Conservation (phyloP, 2,329 filamentous ascomycete genomes). For the Colletotrichum lupini region DNA sequence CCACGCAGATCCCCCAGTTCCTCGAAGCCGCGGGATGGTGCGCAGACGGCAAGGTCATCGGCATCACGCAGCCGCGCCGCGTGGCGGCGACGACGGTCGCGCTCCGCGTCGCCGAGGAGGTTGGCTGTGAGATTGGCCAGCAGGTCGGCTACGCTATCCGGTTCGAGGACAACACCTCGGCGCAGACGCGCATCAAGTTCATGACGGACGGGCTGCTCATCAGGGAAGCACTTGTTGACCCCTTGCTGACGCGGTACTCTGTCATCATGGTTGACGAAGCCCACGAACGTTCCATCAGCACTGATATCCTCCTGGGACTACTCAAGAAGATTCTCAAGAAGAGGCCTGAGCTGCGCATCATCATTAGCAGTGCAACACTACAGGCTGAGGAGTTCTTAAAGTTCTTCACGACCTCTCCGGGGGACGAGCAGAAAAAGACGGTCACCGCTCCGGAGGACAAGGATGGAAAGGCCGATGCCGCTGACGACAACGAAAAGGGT, state of each 20-base stretch:
- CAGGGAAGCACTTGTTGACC: slow-evolving; percentile 92
- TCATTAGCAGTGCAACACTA: slow-evolving; percentile 93
- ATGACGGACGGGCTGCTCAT: slow-evolving; percentile 93
- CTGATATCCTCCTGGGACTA: slow-evolving; percentile 88
- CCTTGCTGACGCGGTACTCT: slow-evolving; percentile 88
- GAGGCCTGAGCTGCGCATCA: slow-evolving; percentile 83
- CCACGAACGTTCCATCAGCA: slow-evolving; percentile 92
- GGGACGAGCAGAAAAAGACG: slow-evolving; percentile 41
- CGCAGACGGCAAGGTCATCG: slow-evolving; percentile 82
- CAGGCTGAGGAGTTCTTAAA: slow-evolving; percentile 87
- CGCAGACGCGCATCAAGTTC: slow-evolving; percentile 90
- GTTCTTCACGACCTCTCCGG: slow-evolving; percentile 70
- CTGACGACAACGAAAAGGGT: slow-evolving; percentile 41
- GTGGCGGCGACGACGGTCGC: slow-evolving; percentile 94
- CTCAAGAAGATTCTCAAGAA: slow-evolving; percentile 89
- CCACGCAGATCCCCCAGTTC: slow-evolving; percentile 94
- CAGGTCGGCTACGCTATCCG: slow-evolving; percentile 93
- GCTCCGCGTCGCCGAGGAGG: slow-evolving; percentile 87
- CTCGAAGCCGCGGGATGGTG: slow-evolving; percentile 92
- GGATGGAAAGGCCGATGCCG: slow-evolving; percentile 38
- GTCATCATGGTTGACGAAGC: slow-evolving; percentile 99
- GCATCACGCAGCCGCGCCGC: slow-evolving; percentile 90
- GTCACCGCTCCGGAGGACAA: background rate
- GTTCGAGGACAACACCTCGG: slow-evolving; percentile 91
- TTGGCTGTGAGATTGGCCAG: slow-evolving; percentile 86